These are phyloP conservation scores for Solanum sejunctum DNA, from an alignment of 257 asterid genomes.

Conservation along the genomic window DNA sequence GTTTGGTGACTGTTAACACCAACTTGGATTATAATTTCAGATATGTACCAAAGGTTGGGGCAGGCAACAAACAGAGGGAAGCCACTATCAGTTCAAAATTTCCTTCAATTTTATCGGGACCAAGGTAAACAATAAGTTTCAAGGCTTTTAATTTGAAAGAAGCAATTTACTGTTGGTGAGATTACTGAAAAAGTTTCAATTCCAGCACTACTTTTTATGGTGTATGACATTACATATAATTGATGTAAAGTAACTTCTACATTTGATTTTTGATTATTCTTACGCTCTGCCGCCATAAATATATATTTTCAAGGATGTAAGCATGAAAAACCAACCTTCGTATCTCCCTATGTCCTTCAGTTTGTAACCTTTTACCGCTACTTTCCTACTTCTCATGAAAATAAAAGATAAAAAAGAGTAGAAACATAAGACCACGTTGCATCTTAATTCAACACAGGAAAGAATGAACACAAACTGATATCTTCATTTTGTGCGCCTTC, in stretches of 20 bases:
- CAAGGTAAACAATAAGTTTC: neutral
- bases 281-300: too few species aligned
- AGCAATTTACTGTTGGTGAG: neutral
- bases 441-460: too few species aligned
- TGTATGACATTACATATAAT: neutral
- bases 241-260: neutral
- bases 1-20: neutral
- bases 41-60: neutral
- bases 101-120: constrained; percentile 12
- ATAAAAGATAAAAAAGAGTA: too few species aligned
- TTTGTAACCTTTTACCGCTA: too few species aligned
- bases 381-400: too few species aligned
- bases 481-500: too few species aligned
- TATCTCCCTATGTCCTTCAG: too few species aligned
- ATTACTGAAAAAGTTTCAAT: neutral
- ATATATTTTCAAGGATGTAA: too few species aligned
- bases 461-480: too few species aligned
- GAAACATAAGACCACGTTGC: too few species aligned
- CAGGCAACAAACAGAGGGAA: neutral
- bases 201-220: neutral
- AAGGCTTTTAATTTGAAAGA: neutral
- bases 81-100: neutral
- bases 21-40: neutral
- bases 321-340: too few species aligned
- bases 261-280: neutral